Evolutionary conservation across 441 rosid species (phyloP).

Genomic region (Melastoma candidum): DNA sequence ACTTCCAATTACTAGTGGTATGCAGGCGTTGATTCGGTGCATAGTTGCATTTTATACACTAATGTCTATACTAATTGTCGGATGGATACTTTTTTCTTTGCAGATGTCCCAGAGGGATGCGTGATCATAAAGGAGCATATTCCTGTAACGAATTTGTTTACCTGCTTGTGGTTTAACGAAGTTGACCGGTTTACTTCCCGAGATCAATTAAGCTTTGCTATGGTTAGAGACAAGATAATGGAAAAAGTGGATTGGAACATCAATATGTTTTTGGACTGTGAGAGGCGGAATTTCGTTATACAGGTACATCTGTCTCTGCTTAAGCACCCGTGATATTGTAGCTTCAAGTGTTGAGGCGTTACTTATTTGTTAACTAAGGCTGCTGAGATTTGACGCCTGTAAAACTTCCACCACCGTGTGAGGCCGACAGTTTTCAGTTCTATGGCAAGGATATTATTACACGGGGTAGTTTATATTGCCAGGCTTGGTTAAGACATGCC

Average conservation of each 20-base stretch:
- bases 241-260: conserved; percentile 57
- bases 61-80: conserved; percentile 4
- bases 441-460: too few relatives aligned
- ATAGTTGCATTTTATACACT: conserved; percentile 1
- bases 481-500: too few relatives aligned
- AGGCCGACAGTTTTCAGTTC: too few relatives aligned
- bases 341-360: too few relatives aligned
- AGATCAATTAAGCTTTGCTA: conserved; percentile 88
- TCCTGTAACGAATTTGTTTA: conserved; percentile 86
- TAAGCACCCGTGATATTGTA: too few relatives aligned
- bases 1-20: conserved; percentile 86
- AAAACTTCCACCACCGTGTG: too few relatives aligned
- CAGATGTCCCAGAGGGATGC: conserved; percentile 97
- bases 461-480: too few relatives aligned
- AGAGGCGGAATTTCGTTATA: conserved; percentile 81
- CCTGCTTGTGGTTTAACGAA: conserved; percentile 94
- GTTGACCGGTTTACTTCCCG: conserved; percentile 85
- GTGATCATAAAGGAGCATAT: conserved; percentile 84
- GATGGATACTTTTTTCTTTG: conserved; percentile 14
- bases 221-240: conserved; percentile 68
- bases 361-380: too few relatives aligned
- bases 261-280: conserved; percentile 84
- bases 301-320: conserved; percentile 34
- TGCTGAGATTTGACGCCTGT: too few relatives aligned
- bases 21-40: conserved; percentile 7